phyloP scores from a whole-genome alignment of 495 filamentous ascomycete species.

The Penicillium roqueforti region DNA sequence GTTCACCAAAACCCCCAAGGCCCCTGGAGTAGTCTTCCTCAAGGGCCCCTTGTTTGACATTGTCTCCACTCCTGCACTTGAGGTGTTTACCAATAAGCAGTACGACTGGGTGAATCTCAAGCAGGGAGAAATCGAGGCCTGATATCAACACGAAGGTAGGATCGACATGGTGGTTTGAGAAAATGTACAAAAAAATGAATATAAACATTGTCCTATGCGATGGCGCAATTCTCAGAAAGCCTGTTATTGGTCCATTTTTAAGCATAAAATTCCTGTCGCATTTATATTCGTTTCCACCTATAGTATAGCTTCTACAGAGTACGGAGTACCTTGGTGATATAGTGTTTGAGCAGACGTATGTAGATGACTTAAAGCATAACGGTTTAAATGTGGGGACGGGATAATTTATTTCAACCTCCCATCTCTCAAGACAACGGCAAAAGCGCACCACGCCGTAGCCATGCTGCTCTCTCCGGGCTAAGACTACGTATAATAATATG shows the following conservation, averaged over 20 bases:
- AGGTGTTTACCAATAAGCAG: constrained; percentile 18
- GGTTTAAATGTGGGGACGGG: too few relatives aligned
- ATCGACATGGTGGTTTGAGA: background rate
- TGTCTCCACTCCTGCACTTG: constrained; percentile 11
- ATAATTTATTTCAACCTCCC: background rate
- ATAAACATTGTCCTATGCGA: background rate
- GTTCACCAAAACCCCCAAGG: constrained; percentile 16
- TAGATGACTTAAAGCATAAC: too few relatives aligned
- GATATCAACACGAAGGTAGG: background rate
- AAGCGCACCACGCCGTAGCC: background rate
- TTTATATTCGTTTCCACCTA: background rate
- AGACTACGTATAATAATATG: background rate
- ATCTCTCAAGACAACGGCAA: background rate
- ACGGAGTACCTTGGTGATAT: too few relatives aligned
- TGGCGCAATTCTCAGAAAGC: background rate
- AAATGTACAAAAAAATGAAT: background rate
- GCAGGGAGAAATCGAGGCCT: background rate
- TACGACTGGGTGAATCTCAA: constrained; percentile 8
- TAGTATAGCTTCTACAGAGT: too few relatives aligned
- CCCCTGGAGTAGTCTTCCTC: constrained; percentile 22
- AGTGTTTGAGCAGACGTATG: too few relatives aligned
- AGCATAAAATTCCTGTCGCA: background rate
- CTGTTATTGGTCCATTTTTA: background rate
- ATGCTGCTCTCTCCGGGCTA: background rate
- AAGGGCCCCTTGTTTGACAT: constrained; percentile 27